phyloP scores from a whole-genome alignment of 768 basidiomycete genomes.

The Gautieria morchelliformis region DNA sequence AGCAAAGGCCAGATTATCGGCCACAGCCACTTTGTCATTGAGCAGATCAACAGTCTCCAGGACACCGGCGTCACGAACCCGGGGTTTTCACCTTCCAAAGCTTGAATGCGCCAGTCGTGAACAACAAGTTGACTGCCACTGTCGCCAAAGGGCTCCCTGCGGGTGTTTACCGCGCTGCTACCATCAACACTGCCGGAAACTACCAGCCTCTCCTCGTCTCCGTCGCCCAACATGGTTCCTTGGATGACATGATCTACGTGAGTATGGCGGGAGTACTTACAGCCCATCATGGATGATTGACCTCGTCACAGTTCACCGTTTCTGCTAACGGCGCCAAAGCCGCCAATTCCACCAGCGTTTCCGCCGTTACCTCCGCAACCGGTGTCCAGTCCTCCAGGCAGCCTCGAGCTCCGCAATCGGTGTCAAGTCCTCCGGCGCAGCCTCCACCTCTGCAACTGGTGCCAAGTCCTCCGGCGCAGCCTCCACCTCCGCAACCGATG shows the following conservation, averaged over 20 bases:
- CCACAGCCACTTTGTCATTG: slow-evolving; percentile 50
- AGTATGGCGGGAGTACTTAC: too few species aligned
- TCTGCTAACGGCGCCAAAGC: too few species aligned
- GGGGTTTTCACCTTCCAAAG: slow-evolving; percentile 44
- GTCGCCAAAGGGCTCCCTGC: slow-evolving; percentile 48
- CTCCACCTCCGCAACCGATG: too few species aligned
- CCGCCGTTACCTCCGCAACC: too few species aligned
- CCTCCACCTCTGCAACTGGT: too few species aligned
- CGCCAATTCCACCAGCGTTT: too few species aligned
- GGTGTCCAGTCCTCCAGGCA: too few species aligned
- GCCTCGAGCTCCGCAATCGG: too few species aligned
- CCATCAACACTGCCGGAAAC: slow-evolving; percentile 48
- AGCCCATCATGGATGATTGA: too few species aligned
- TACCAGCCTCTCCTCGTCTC: slow-evolving; percentile 50
- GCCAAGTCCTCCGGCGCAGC: too few species aligned
- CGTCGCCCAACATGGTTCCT: slow-evolving; percentile 50
- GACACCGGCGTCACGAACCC: slow-evolving; percentile 43
- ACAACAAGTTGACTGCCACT: slow-evolving; percentile 38
- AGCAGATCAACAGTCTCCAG: slow-evolving; percentile 32
- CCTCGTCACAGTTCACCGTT: too few species aligned
- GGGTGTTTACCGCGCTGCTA: slow-evolving; percentile 49
- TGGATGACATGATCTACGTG: slow-evolving; percentile 56
- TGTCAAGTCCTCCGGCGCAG: too few species aligned
- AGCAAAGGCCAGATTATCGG: slow-evolving; percentile 41
- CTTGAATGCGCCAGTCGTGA: slow-evolving; percentile 32